Base-by-base conservation (phyloP, 164 flowering plant species). In the Liquidambar formosana region DNA sequence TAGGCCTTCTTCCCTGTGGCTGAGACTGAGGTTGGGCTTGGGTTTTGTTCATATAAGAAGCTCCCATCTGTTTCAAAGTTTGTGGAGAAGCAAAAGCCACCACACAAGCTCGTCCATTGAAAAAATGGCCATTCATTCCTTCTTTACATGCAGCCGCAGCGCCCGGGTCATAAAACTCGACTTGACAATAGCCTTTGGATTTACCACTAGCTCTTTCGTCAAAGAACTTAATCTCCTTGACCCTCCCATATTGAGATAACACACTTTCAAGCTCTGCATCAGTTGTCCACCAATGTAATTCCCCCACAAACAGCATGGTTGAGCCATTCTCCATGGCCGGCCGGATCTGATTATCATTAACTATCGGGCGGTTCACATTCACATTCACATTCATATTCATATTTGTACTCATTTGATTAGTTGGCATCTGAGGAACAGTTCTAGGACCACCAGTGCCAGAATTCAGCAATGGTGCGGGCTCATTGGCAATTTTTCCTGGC, bases 281-380 rank as follows among this genome's bases (percentile, higher is more conserved):
- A 41, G 94, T 89, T 38, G 94, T 89, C 94, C 94, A 89, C 94
- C 94, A 89, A 64, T 85, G 91, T 25, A 89, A 58, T 57, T 89
- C 91, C 57, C 93, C 91, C 44, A 89, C 91, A 80, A 83, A 89
- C 33, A 89, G 78, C 84, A 79, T 89, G 57, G 87, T 78, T 8
- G 80, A 63, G 45, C 94, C 88, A 80, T 78, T 85, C 47, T 83
- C 89, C 12, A 74, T 68, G 23, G 76, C 61, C 13, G 82, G 82
- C 33, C 82, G 77, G 51, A 38, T 75, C 15, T 54, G 48, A 66
- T 70, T 83, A 44, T 82, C 91, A 72, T 68, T 80, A 25, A 60
- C 76, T 45, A 70, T 56, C 14, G 78, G 63, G 22, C 76, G 80
- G 59, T 70, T 79, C 65, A 66, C 56, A 73, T 66, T 75, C 12